phyloP scores from a whole-genome alignment of 495 filamentous ascomycete genomes.

The Aspergillus hancockii region DNA sequence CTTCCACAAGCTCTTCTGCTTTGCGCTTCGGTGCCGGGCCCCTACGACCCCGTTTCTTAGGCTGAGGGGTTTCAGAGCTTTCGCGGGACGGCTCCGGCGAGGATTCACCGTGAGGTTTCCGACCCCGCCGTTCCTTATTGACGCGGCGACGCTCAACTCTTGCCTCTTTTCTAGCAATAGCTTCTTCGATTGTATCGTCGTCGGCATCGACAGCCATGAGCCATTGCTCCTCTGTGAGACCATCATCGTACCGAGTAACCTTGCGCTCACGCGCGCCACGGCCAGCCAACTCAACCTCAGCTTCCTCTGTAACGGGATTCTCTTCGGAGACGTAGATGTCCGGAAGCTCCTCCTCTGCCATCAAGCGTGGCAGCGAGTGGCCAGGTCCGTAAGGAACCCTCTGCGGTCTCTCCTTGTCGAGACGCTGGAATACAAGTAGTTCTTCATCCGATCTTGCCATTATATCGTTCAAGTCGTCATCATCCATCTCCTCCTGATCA shows the following conservation, averaged over 20 bases:
- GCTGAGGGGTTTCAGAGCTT: conserved; percentile 70
- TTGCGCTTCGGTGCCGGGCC: conserved; percentile 83
- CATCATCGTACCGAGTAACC: conserved; percentile 92
- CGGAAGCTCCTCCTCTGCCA: conserved; percentile 85
- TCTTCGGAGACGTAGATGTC: conserved; percentile 91
- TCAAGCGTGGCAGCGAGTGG: conserved; percentile 70
- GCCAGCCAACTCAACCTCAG: conserved; percentile 73
- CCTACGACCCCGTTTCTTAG: conserved; percentile 69
- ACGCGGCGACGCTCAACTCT: conserved; percentile 74
- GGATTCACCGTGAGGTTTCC: conserved; percentile 56
- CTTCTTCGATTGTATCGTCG: conserved; percentile 90
- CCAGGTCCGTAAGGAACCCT: conserved; percentile 69
- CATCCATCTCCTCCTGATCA: conserved; percentile 90
- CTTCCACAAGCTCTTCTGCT: conserved; percentile 75
- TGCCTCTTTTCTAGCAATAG: conserved; percentile 85
- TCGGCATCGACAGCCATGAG: conserved; percentile 88
- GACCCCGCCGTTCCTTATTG: conserved; percentile 66
- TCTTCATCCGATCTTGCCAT: conserved; percentile 78
- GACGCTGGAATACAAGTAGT: conserved; percentile 64
- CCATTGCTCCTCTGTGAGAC: conserved; percentile 98
- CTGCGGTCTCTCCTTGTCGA: conserved; percentile 72
- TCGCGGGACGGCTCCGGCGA: conserved; percentile 77
- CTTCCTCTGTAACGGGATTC: conserved; percentile 76
- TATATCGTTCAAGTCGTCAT: conserved; percentile 92
- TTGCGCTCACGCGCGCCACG: conserved; percentile 94